Evolutionary conservation across 768 basidiomycete genomes (phyloP).

Genomic region (Tephrocybe sp.): DNA sequence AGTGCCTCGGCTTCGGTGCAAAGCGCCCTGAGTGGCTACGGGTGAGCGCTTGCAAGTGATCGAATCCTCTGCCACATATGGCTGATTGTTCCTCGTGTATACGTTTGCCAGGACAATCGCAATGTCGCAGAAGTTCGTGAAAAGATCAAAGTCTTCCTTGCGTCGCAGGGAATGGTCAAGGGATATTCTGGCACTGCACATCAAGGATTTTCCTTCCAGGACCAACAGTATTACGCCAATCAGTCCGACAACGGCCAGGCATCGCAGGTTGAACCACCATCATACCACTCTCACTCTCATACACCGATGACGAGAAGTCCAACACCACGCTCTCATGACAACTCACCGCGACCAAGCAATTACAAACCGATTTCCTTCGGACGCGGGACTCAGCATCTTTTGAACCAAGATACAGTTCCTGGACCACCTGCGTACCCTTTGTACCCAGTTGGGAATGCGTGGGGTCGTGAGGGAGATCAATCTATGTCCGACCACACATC

Average conservation of each 20-base stretch:
- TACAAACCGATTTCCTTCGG: slow-evolving; percentile 10
- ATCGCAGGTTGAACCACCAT: neutral
- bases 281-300: neutral
- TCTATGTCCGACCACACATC: neutral
- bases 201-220: slow-evolving; percentile 1
- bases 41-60: slow-evolving; percentile 39
- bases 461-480: neutral
- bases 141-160: slow-evolving; percentile 12
- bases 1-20: slow-evolving; percentile 83
- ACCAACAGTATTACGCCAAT: slow-evolving; percentile 2
- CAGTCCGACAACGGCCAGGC: neutral
- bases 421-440: neutral
- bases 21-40: slow-evolving; percentile 86
- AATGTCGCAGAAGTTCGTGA: slow-evolving; percentile 11
- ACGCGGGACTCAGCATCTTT: slow-evolving; percentile 9
- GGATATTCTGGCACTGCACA: slow-evolving; percentile 9
- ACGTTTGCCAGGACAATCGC: slow-evolving; percentile 4
- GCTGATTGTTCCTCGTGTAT: slow-evolving; percentile 9
- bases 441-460: neutral
- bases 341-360: neutral
- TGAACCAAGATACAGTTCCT: slow-evolving; percentile 4
- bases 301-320: neutral
- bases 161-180: slow-evolving; percentile 13
- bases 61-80: slow-evolving; percentile 7
- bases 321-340: neutral